Base-by-base conservation (phyloP, 441 rosid species). In the Syzygium syzygioides region DNA sequence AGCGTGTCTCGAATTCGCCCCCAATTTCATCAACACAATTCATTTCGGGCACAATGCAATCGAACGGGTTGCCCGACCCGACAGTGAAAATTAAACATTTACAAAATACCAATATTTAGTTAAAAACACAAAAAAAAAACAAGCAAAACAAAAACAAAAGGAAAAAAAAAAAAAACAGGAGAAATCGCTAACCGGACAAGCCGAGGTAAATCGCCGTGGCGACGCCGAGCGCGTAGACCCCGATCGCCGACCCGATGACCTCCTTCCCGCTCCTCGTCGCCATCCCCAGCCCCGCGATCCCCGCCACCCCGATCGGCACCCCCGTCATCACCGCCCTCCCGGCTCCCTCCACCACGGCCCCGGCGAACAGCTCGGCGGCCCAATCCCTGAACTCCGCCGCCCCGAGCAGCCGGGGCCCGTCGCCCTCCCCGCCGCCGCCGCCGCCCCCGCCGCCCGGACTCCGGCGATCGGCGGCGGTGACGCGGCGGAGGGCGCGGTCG, bases 221-320 rank as follows among this genome's bases (percentile, higher is more conserved):
- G 25, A 96, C 97, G 19, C 98, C 98, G 14, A 96, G 92, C 20
- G 98, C 96, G 92, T 96, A 97, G 9, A 94, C 92, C 45, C 95
- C 99, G 86, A 95, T 91, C 93, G 93, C 96, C 11, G 96, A 93
- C 34, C 97, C 99, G 41, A 95, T 86, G n/a, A 95, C 54, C 68
- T 91, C 93, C 87, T 88, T 94, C 26, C 95, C 90, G 1, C 94
- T 88, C 91, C 96, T 92, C 85, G 96, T 92, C 84, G 91, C 93
- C 7, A 94, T 93, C 0, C 98, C 99, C 80, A 96, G 86, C 55
- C 98, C 99, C 45, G 94, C 93, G 30, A 97, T 97, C 55, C 97
- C 98, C 19, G 92, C 95, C 32, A 93, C 93, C 34, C 98, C 99
- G 55, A 96, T 52, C 4, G 98, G 99, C 20, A 97, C 92, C 59